Evolutionary conservation across 345 rosid species (phyloP).

Genomic region (Microcos paniculata): DNA sequence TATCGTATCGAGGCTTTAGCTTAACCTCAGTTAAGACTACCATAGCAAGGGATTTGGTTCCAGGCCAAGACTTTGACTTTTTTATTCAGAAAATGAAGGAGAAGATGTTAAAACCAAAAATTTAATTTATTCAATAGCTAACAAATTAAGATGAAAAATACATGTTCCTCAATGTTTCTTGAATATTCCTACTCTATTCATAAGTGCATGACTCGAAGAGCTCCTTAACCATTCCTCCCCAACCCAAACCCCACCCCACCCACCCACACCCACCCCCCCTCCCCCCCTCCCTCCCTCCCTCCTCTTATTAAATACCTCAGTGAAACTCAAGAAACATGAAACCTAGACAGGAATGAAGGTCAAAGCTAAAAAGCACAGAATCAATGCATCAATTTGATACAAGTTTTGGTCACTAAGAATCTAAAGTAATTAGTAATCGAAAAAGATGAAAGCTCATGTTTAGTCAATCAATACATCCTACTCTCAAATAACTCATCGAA

Average conservation of each 20-base stretch:
- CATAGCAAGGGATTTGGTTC: not conserved
- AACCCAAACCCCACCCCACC: not conserved
- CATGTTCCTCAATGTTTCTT: not conserved
- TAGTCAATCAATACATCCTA: not conserved
- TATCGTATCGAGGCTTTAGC: not conserved
- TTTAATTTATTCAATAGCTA: not conserved
- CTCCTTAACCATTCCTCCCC: not conserved
- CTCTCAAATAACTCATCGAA: not conserved
- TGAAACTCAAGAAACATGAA: not conserved
- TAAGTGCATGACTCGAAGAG: not conserved
- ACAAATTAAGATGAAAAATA: not conserved
- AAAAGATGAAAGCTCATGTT: no score
- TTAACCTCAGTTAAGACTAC: not conserved
- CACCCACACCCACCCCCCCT: no score
- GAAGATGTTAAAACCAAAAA: not conserved
- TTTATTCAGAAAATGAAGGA: not conserved
- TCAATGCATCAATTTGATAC: not conserved
- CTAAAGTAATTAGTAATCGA: not conserved
- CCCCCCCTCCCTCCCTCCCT: not conserved
- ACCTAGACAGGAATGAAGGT: not conserved
- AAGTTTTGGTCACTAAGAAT: not conserved
- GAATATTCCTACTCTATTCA: not conserved
- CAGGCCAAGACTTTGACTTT: not conserved
- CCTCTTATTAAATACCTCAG: not conserved
- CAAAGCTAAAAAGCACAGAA: not conserved